Evolutionary conservation across 768 basidiomycete species (phyloP), one percentile per base, ranked within the genome.

Genomic region (Tricholoma hemisulphureum): DNA sequence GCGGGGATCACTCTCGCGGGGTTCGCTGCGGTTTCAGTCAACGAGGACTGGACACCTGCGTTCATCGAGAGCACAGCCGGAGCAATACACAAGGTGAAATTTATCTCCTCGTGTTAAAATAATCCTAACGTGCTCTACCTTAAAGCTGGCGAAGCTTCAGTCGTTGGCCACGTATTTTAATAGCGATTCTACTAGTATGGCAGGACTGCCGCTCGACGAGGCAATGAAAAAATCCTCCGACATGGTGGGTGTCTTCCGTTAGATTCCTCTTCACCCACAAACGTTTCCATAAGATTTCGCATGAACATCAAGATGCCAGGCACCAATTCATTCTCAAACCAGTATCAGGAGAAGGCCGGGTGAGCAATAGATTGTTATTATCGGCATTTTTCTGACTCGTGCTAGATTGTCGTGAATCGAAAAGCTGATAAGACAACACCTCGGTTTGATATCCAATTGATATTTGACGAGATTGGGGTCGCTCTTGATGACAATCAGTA

Each of bases 271-370:
- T n/a, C 16, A 39, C 20, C 37, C 31, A 52, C 8, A 55, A 29
- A 53, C 26, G 46, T 21, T 51, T 43, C 28, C 43, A 34, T 20
- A 48, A 82, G 80, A 82, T 82, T 58, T 73, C 77, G 11, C 75
- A 76, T 57, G 72, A 66, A 26, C 75, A 85, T 9, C 77, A 80
- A 45, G 80, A 80, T 31, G 77, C 75, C 6, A 73, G 80, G 20
- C 97, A 99, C 69, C 97, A 98, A 70, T 98, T 92, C 70, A 89
- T 98, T 56, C 80, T 99, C 21, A 94, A 90, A 69, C 97, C 97
- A 16, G 95, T 99, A 14, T 92, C 94, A 0, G 96, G 95, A 39
- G 88, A 98, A 77, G 97, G 95, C 37, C 83, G 91, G 64, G 91
- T 93, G 64, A 69, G 84, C 73, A 23, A 5, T 46, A 54, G 53